Conservation (phyloP, 1,284 basidiomycete genomes). For the Golubevia sp. region DNA sequence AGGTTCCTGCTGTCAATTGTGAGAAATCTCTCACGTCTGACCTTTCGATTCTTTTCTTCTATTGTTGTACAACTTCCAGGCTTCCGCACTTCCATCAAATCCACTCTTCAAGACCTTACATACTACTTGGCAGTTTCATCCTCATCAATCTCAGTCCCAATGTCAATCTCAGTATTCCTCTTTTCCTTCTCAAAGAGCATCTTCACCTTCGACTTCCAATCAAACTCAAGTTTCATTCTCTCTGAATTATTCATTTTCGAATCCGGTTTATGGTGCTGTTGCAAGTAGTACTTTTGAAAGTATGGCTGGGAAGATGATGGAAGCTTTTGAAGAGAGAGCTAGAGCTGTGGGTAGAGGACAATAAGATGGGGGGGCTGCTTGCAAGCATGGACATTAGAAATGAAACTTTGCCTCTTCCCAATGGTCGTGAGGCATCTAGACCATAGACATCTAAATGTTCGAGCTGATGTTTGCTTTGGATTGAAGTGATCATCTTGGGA, state of each 20-base stretch:
- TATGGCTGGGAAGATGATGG: conserved; percentile 46
- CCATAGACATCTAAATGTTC: too few relatives aligned
- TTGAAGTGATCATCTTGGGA: too few relatives aligned
- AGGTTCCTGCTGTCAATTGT: not conserved
- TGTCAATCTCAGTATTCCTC: not conserved
- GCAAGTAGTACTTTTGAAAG: conserved; percentile 38
- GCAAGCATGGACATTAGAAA: too few relatives aligned
- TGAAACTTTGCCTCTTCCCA: too few relatives aligned
- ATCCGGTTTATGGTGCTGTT: conserved; percentile 40
- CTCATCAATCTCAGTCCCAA: not conserved
- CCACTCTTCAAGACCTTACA: conserved; percentile 38
- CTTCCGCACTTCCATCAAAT: conserved; percentile 20
- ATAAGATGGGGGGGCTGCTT: too few relatives aligned
- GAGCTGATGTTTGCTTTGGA: too few relatives aligned
- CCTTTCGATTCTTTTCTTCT: not conserved
- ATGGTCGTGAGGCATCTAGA: too few relatives aligned
- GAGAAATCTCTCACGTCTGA: not conserved
- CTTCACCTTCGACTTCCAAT: not conserved
- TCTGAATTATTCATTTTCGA: conserved; percentile 42
- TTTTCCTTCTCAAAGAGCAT: not conserved
- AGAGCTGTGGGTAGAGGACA: too few relatives aligned
- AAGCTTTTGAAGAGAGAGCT: conserved; percentile 39
- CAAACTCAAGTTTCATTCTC: conserved; percentile 21
- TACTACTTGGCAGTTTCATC: conserved; percentile 39
- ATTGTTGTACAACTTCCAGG: conserved; percentile 5